Evolutionary conservation across 148 eudicot species (phyloP), one percentile per base, ranked within the genome.

Genomic region (Gaultheria prostrata): DNA sequence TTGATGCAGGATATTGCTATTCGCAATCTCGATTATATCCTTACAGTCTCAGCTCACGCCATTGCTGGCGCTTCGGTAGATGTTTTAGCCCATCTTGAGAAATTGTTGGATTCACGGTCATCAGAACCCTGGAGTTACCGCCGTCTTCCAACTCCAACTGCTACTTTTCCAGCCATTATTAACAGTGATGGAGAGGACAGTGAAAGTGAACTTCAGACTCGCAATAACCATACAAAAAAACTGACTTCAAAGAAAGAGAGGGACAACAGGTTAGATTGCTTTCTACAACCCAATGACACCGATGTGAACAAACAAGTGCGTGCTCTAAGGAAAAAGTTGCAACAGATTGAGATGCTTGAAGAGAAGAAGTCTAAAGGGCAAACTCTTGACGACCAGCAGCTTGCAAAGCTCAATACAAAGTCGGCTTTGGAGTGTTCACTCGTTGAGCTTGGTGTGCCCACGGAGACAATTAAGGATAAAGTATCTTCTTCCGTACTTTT

Each of bases 261-360:
- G 80, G 69, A 80, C 43, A 87, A 79, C 72, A 94, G 92, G 80
- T 82, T 86, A 26, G 91, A 88, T 83, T 89, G 89, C 88, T 95
- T 93, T 87, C 82, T 93, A 56, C 91, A 88, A 77, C 80, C 92
- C 56, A 18, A 84, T 46, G 28, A 84, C 57, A 88, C 91, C 75
- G 91, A 84, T 57, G 89, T 79, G 21, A 83, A 86, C 81, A 95
- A 92, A 86, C 90, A 90, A 89, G 91, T 95, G 32, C 91, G 98
- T 80, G 88, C 93, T 43, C 79, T 93, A 75, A 86, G 91, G 82
- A 97, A 95, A 86, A 97, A 97, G 89, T 87, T 97, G 90, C 99
- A 97, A 84, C 99, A 97, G 90, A 95, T 97, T 88, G 99, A 97
- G 88, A 89, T 95, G 89, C 98, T 97, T 78, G 98, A 97, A 86